Percentiles rank a stretch among this genome's conserved stretches.
These are phyloP conservation scores for Centella asiatica DNA, from an alignment of 129 eudicot genomes.

Conservation along the genomic window DNA sequence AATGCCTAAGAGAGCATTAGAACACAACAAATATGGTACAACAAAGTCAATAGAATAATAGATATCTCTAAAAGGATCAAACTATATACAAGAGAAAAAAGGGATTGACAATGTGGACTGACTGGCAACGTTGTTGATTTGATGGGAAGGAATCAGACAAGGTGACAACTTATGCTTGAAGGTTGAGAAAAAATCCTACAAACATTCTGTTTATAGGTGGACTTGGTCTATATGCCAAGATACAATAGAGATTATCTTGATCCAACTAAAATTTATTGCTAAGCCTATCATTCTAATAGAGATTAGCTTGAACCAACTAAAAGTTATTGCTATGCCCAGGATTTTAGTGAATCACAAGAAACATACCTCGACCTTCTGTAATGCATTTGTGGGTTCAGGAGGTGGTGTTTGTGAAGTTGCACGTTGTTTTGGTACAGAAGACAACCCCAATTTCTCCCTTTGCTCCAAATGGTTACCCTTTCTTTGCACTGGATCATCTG, in stretches of 20 bases:
- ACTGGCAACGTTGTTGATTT: too few species aligned
- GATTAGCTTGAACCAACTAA: too few species aligned
- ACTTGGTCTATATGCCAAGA: background rate
- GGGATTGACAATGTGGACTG: too few species aligned
- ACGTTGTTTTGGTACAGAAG: constrained; percentile 36
- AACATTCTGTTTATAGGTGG: background rate
- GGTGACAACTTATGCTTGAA: background rate
- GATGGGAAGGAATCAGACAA: background rate
- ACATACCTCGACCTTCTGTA: constrained; percentile 80
- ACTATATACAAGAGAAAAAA: background rate
- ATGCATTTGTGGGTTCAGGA: constrained; percentile 65
- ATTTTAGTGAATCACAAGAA: background rate
- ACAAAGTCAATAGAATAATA: background rate
- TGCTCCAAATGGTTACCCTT: constrained; percentile 87
- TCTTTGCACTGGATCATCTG: constrained; percentile 78
- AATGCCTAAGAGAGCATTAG: background rate
- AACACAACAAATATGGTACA: background rate
- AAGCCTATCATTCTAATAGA: too few species aligned
- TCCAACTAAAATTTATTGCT: background rate
- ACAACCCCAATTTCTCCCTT: constrained; percentile 76
- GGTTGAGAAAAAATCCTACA: background rate
- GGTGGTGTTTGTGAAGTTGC: constrained; percentile 48
- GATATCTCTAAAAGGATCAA: background rate
- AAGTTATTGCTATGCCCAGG: too few species aligned
- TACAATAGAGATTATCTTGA: background rate